Base-by-base conservation (phyloP, 345 rosid species). In the Eucalyptus pauciflora region DNA sequence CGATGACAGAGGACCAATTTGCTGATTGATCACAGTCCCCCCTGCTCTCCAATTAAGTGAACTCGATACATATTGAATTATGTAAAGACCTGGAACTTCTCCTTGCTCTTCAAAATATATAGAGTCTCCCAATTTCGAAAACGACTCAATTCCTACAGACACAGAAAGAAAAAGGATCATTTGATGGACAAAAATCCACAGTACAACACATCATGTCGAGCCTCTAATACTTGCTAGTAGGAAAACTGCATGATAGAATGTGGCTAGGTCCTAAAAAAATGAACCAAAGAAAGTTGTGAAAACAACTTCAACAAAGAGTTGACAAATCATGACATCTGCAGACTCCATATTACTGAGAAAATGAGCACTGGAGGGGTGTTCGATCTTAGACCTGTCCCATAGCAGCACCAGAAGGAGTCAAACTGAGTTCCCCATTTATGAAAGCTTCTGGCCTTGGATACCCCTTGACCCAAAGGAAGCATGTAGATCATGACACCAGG, bases 401-500 rank as follows among this genome's bases (percentile, higher is more conserved):
- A 98, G 91, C 99, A 98, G 94, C 99, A 98, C 99, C 99, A 98
- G 90, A 98, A 98, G n/a, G 97, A 86, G 83, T 91, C 85, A 76
- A 92, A 92, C 43, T 92, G 92, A 88, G 96, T 94, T 92, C 99
- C 99, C 99, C 99, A 98, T 87, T 96, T 94, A 86, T 96, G 99
- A 90, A 90, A 90, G 93, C 95, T 94, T 87, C 83, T 90, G 7
- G 97, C 98, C 91, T 96, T 97, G 86, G 99, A 98, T 89, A 92
- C 93, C 86, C 99, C 99, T 45, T 88, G 95, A 50, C 93, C 93
- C 67, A 93, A 92, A 88, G 99, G 99, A 87, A 97, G 99, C 99
- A 97, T 95, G 96, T 98, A 98, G 90, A 96, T 97, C 99, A 97
- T 98, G 52, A 93, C 89, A 86, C 99, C 99, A 8, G 99, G 99